phyloP scores from a whole-genome alignment of 2,329 filamentous ascomycete species.

The Cladophialophora immunda region DNA sequence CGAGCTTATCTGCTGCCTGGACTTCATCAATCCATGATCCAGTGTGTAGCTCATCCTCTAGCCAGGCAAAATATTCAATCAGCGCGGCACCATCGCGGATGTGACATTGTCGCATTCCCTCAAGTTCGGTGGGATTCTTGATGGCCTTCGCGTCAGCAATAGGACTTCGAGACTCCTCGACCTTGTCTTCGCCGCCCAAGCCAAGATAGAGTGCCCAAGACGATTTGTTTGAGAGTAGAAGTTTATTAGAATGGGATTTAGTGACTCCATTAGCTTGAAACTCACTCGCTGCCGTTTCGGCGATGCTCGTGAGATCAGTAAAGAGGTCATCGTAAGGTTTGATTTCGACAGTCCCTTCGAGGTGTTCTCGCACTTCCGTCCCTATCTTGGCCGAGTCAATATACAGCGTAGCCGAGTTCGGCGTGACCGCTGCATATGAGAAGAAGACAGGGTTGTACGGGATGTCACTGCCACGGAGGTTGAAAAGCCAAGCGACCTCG shows the following conservation, averaged over 20 bases:
- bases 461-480: slow-evolving; percentile 92
- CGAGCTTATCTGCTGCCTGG: slow-evolving; percentile 88
- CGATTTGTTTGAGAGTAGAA: slow-evolving; percentile 84
- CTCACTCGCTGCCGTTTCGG: slow-evolving; percentile 53
- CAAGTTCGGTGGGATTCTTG: slow-evolving; percentile 88
- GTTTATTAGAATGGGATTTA: slow-evolving; percentile 65
- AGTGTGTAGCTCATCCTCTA: slow-evolving; percentile 86
- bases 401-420: slow-evolving; percentile 78
- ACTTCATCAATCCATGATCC: slow-evolving; percentile 84
- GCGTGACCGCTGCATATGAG: slow-evolving; percentile 89
- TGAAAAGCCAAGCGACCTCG: slow-evolving; percentile 98
- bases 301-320: slow-evolving; percentile 74
- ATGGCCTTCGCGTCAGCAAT: slow-evolving; percentile 91
- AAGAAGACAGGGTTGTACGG: slow-evolving; percentile 99
- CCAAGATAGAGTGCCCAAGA: slow-evolving; percentile 93
- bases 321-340: slow-evolving; percentile 87
- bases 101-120: slow-evolving; percentile 94
- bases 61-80: slow-evolving; percentile 94
- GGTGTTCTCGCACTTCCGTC: slow-evolving; percentile 72
- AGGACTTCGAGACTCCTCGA: slow-evolving; percentile 87
- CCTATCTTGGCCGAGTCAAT: slow-evolving; percentile 81
- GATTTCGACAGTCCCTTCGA: slow-evolving; percentile 74
- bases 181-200: slow-evolving; percentile 82
- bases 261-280: slow-evolving; percentile 45
- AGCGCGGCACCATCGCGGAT: slow-evolving; percentile 91